These are phyloP conservation scores for Lasiodiplodia gonubiensis DNA, from an alignment of 2,329 filamentous ascomycete species.

Conservation along the genomic window DNA sequence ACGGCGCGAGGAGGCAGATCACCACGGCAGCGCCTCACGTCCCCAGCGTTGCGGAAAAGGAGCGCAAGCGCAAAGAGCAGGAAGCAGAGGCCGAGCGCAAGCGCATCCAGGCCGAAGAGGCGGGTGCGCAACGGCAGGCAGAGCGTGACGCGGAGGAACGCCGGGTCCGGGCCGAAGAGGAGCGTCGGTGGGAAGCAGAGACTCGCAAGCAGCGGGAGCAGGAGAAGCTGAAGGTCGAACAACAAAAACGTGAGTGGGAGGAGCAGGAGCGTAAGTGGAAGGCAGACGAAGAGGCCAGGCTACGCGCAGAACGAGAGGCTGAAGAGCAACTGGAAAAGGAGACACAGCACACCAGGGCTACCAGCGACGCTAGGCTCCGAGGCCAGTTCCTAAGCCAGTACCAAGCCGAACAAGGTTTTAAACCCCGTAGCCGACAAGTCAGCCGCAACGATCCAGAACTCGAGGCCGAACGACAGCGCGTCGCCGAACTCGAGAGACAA, in stretches of 20 bases:
- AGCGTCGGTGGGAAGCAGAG: conserved; percentile 70
- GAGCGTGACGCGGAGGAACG: conserved; percentile 67
- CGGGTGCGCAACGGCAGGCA: conserved; percentile 54
- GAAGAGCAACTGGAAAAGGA: conserved; percentile 72
- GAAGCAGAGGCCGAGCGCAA: conserved; percentile 61
- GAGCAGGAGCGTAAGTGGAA: conserved; percentile 80
- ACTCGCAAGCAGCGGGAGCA: conserved; percentile 64
- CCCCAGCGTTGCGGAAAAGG: conserved; percentile 83
- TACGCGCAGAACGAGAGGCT: conserved; percentile 74
- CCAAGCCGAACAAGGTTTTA: conserved; percentile 67
- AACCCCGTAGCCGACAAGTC: conserved; percentile 44
- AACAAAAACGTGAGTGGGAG: conserved; percentile 76
- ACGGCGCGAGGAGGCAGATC: conserved; percentile 91
- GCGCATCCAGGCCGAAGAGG: conserved; percentile 58
- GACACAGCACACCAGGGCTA: conserved; percentile 64
- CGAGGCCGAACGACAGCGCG: conserved; percentile 67
- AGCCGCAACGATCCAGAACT: conserved; percentile 52
- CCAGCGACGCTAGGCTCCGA: conserved; percentile 71
- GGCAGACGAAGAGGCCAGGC: conserved; percentile 73
- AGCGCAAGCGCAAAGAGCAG: conserved; percentile 67
- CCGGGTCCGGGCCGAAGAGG: conserved; percentile 66
- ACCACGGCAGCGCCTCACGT: conserved; percentile 80
- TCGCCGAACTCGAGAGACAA: conserved; percentile 79
- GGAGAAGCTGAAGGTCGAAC: conserved; percentile 64
- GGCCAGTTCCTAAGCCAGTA: conserved; percentile 90